These are phyloP conservation scores for Fusarium nygamai DNA, from an alignment of 2,329 filamentous ascomycete genomes.

Conservation along the genomic window DNA sequence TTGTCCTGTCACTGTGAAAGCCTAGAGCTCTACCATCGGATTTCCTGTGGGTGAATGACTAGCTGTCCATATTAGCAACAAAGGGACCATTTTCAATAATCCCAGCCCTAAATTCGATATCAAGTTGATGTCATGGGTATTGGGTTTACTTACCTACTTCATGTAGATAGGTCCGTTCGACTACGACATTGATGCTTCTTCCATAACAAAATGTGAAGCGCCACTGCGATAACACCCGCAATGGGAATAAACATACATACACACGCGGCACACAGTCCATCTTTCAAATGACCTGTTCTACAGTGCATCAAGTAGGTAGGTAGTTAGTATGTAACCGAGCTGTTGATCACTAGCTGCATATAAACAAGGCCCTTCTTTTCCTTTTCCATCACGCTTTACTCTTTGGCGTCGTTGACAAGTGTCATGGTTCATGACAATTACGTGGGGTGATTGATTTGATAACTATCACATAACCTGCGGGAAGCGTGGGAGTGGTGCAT, in stretches of 20 bases:
- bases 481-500: conserved; percentile 1
- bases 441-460: conserved; percentile 15
- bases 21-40: neutral
- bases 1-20: conserved; percentile 20
- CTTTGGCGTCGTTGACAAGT: conserved; percentile 8
- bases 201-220: conserved; percentile 2
- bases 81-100: neutral
- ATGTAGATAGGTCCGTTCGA: neutral
- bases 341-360: neutral
- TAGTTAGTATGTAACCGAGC: neutral
- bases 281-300: neutral
- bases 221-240: neutral
- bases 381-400: neutral
- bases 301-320: neutral
- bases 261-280: neutral
- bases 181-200: neutral
- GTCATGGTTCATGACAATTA: conserved; percentile 9
- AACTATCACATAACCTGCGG: neutral
- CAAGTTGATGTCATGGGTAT: neutral
- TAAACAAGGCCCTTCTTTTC: neutral
- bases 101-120: neutral
- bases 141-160: neutral
- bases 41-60: neutral
- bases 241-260: neutral
- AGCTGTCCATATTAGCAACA: neutral